These are phyloP conservation scores for Silene uniflora DNA, from an alignment of 148 eudicot species.

Conservation along the genomic window DNA sequence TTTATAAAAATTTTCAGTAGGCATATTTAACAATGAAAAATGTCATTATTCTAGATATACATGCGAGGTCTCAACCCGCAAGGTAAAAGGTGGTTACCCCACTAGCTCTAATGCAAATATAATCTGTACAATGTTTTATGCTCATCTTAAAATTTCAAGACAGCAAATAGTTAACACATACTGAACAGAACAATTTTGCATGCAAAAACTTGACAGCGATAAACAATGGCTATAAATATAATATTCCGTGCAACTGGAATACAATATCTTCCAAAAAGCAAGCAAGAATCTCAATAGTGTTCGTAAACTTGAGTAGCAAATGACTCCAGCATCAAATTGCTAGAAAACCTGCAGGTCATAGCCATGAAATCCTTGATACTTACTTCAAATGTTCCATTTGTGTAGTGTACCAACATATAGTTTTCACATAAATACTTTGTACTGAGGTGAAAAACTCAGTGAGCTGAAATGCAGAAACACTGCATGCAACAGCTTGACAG, in stretches of 20 bases:
- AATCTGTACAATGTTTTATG: background rate
- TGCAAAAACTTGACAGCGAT: background rate
- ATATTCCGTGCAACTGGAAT: background rate
- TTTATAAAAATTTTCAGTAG: too few relatives aligned
- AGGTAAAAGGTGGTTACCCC: too few relatives aligned
- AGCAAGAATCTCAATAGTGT: background rate
- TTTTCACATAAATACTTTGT: background rate
- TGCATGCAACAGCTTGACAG: too few relatives aligned
- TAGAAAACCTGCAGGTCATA: slow-evolving; percentile 7
- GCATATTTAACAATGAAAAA: too few relatives aligned
- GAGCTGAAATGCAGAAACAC: background rate
- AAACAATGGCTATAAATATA: background rate
- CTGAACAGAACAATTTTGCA: background rate
- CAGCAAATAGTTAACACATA: background rate
- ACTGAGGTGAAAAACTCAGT: background rate
- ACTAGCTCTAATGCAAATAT: background rate
- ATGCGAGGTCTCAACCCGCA: too few relatives aligned
- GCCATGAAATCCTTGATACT: background rate
- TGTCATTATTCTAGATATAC: too few relatives aligned
- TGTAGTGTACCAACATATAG: background rate
- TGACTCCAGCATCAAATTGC: slow-evolving; percentile 1
- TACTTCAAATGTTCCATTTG: background rate
- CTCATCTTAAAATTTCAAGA: background rate
- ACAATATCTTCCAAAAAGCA: background rate
- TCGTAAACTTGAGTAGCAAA: background rate